phyloP scores from a whole-genome alignment of 257 asterid species.

The Fraxinus anomala region DNA sequence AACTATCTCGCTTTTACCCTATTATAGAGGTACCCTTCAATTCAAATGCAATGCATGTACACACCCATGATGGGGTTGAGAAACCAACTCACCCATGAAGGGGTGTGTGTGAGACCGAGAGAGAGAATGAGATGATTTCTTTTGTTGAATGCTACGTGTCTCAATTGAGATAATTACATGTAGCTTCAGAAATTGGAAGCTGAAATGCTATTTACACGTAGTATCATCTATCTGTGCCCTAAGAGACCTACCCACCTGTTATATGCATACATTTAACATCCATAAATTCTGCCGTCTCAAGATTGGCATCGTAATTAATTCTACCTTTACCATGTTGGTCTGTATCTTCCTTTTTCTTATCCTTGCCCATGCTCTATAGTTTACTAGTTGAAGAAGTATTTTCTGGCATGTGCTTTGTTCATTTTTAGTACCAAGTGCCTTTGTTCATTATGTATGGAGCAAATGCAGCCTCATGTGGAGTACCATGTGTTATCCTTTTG shows the following conservation, averaged over 20 bases:
- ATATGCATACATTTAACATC: neutral
- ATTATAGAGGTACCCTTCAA: conserved; percentile 70
- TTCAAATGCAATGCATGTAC: too few relatives aligned
- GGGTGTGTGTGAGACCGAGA: too few relatives aligned
- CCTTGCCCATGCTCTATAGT: neutral
- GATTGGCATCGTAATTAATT: neutral
- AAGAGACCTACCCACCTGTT: neutral
- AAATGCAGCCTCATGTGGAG: neutral
- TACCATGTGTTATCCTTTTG: too few relatives aligned
- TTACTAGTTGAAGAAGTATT: neutral
- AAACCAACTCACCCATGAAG: too few relatives aligned
- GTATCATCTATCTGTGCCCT: neutral
- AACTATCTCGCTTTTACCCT: conserved; percentile 79
- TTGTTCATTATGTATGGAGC: neutral
- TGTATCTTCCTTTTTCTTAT: neutral
- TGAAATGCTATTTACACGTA: neutral
- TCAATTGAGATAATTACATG: neutral
- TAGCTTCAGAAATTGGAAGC: neutral
- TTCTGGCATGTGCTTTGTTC: neutral
- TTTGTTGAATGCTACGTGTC: neutral
- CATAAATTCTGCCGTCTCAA: neutral
- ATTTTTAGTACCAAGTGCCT: neutral
- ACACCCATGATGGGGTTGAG: too few relatives aligned
- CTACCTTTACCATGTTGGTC: neutral
- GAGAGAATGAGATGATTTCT: neutral